These are phyloP conservation scores for Alternaria panax DNA, from an alignment of 2,329 filamentous ascomycete species.

Conservation along the genomic window DNA sequence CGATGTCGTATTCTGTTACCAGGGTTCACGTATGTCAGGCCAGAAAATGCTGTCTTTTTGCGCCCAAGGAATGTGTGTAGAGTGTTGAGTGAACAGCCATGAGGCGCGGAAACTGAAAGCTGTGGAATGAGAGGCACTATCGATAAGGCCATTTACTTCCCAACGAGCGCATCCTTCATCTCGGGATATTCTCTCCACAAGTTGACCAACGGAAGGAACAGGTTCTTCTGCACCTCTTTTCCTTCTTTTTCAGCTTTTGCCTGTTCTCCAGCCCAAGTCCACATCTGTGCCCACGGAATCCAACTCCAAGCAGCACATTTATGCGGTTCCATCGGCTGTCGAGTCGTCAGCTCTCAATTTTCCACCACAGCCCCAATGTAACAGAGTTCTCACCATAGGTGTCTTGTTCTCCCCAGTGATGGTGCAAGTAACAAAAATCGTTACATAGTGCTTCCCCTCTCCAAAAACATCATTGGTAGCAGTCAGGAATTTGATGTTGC, in stretches of 20 bases:
- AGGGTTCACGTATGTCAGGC: background rate
- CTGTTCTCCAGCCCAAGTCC: conserved; percentile 46
- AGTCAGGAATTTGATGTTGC: conserved; percentile 61
- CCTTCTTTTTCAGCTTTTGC: conserved; percentile 37
- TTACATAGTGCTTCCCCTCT: conserved; percentile 76
- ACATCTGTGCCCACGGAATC: conserved; percentile 59
- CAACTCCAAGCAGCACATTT: conserved; percentile 66
- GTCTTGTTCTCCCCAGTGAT: conserved; percentile 58
- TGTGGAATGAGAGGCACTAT: background rate
- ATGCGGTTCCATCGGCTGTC: conserved; percentile 55
- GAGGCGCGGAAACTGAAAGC: background rate
- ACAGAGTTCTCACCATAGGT: conserved; percentile 59
- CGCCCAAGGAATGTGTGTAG: background rate
- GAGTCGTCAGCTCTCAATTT: background rate
- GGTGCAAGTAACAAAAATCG: conserved; percentile 69
- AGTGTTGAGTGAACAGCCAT: background rate
- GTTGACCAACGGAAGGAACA: conserved; percentile 60
- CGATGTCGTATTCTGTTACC: background rate
- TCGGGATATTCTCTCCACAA: conserved; percentile 49
- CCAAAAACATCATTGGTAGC: conserved; percentile 73
- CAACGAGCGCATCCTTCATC: conserved; percentile 30
- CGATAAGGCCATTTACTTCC: conserved; percentile 9
- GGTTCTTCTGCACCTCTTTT: conserved; percentile 35
- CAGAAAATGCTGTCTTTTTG: background rate
- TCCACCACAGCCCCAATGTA: background rate